Evolutionary conservation across 75 land plant species (phyloP), one percentile per base, ranked within the genome.

Genomic region (Cupressus sempervirens): DNA sequence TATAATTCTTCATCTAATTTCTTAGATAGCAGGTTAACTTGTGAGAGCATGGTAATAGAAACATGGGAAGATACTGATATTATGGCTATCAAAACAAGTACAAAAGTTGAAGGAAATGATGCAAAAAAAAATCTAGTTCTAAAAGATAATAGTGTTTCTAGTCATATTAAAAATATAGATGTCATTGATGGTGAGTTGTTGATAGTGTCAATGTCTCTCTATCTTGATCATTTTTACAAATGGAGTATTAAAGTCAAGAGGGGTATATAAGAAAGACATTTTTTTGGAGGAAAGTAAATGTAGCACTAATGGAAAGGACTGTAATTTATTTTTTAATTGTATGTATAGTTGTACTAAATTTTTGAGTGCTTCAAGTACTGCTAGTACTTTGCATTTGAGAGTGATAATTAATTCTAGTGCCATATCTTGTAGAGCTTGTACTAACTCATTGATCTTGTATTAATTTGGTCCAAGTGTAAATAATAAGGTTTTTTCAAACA

Each of bases 161-260:
- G 50, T 30, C 29, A 43, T 82, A 4, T n/a, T 1, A n/a, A 62
- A 82, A 46, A 82, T 70, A 13, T 35, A 30, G 29, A 15, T 53
- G 35, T 52, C 83, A 82, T 16, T 50, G 48, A 23, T 52, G 62
- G 48, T 34, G 83, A 50, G 53, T 62, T 82, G 54, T 35, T 82
- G 15, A 82, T 82, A 29, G 83, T 62, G 18, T 52, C 83, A 53
- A 82, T 82, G 83, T 82, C 83, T 82, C 23, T 82, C 30, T 82
- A 38, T 46, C 53, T 82, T 82, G 48, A 79, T 23, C 8, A 13
- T 82, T 82, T 82, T 82, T 40, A n/a, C 83, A 52, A 53, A 53
- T 82, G 62, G 83, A 35, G 36, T 53, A 53, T 50, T 62, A 53
- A 79, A 43, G 50, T 32, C 81, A 45, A 79, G 50, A 50, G 14